phyloP scores from a whole-genome alignment of 2,329 filamentous ascomycete genomes.

The Xylariaceae sp. region DNA sequence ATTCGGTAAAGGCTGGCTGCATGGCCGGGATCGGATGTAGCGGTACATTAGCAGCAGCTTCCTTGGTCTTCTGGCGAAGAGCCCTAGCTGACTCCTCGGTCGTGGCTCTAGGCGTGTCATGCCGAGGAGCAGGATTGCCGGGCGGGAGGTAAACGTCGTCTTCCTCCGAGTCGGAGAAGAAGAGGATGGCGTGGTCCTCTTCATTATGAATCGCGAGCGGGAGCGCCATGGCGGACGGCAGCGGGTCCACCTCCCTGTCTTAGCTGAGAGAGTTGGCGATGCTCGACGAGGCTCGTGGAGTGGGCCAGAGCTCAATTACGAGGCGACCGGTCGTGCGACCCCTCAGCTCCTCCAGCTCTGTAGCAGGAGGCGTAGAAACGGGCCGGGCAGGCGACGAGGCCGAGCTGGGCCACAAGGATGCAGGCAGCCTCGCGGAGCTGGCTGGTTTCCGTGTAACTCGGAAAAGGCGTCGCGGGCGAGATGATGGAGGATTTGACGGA shows the following conservation, averaged over 20 bases:
- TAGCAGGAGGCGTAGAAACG: no score
- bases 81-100: slow-evolving; percentile 14
- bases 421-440: slow-evolving; percentile 16
- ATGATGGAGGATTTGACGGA: not conserved
- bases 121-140: no score
- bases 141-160: slow-evolving; percentile 20
- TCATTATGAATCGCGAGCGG: slow-evolving; percentile 22
- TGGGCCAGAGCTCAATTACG: no score
- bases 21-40: slow-evolving; percentile 66
- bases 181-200: slow-evolving; percentile 22
- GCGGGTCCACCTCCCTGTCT: slow-evolving; percentile 8
- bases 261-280: slow-evolving; percentile 1
- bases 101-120: slow-evolving; percentile 10
- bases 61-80: slow-evolving; percentile 22
- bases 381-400: no score
- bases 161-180: slow-evolving; percentile 24
- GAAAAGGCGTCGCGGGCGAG: no score
- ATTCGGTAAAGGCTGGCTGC: slow-evolving; percentile 78
- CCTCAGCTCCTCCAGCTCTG: no score
- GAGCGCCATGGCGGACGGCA: slow-evolving; percentile 18
- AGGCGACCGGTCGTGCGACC: no score
- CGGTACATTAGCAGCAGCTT: slow-evolving; percentile 29
- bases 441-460: no score
- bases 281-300: no score
- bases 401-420: no score